phyloP scores from a whole-genome alignment of 176 grass and related monocot species.

The Paspalum vaginatum region DNA sequence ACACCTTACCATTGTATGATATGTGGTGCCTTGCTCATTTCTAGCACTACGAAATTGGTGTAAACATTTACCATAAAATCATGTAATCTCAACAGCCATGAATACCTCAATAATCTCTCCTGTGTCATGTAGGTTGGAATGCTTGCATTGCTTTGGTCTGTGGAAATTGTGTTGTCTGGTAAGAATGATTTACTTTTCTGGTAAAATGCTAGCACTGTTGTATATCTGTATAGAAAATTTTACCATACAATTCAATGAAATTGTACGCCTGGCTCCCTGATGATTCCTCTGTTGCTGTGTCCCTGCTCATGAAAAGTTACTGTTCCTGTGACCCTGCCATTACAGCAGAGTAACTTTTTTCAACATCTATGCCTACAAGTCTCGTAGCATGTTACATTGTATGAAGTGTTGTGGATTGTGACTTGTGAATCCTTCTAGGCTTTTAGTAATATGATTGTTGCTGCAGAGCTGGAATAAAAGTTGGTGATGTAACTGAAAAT shows the following conservation, averaged over 20 bases:
- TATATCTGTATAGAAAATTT: neutral
- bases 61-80: neutral
- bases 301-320: constrained; percentile 1
- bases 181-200: constrained; percentile 42
- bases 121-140: constrained; percentile 84
- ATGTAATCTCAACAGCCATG: neutral
- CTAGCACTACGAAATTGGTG: neutral
- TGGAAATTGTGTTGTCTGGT: constrained; percentile 95
- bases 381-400: constrained; percentile 19
- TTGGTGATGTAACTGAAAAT: neutral
- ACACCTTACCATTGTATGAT: neutral
- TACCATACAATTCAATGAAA: neutral
- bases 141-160: constrained; percentile 97
- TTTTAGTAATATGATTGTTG: too few species aligned
- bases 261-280: neutral
- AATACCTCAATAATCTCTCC: constrained; percentile 21
- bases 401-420: neutral
- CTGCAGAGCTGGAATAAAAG: too few species aligned
- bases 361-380: neutral
- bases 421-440: neutral
- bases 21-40: neutral
- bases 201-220: neutral
- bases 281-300: neutral
- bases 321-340: neutral
- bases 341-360: neutral